Percentiles rank a stretch among this genome's conserved stretches.
Conservation (phyloP, 2,329 filamentous ascomycete species). For the Trichoderma polysporum region DNA sequence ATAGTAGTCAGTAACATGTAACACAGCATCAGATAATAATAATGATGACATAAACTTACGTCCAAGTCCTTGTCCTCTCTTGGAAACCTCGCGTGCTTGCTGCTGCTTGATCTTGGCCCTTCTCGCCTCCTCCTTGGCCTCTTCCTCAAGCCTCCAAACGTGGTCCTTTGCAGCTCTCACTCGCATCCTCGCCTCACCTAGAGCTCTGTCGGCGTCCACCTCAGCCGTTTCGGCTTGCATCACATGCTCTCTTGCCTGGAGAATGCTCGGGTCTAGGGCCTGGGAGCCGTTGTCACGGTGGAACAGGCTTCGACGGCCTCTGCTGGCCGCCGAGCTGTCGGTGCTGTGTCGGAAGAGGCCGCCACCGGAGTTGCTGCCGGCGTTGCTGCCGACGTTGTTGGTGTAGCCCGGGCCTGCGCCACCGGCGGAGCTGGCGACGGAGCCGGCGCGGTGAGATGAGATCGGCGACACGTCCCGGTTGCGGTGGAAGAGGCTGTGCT, state of each 20-base stretch:
- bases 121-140: constrained; percentile 64
- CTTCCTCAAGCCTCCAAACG: constrained; percentile 61
- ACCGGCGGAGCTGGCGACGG: constrained; percentile 5
- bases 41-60: constrained; percentile 41
- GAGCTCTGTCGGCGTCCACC: constrained; percentile 62
- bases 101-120: constrained; percentile 67
- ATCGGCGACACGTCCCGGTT: constrained; percentile 31
- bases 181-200: constrained; percentile 56
- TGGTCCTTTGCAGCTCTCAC: constrained; percentile 64
- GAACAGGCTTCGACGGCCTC: constrained; percentile 34
- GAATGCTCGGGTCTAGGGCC: constrained; percentile 59
- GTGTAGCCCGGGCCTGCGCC: not conserved
- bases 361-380: constrained; percentile 9
- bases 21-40: not conserved
- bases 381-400: constrained; percentile 16
- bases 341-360: constrained; percentile 24
- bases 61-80: constrained; percentile 67
- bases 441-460: constrained; percentile 13
- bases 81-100: constrained; percentile 63
- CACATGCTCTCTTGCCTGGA: constrained; percentile 60
- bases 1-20: not conserved
- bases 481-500: constrained; percentile 33
- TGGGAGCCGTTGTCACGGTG: constrained; percentile 44
- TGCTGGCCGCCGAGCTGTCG: constrained; percentile 7
- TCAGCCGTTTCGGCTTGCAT: constrained; percentile 63